Conservation (phyloP, 306 rosid genomes). For the Cicer bijugum region DNA sequence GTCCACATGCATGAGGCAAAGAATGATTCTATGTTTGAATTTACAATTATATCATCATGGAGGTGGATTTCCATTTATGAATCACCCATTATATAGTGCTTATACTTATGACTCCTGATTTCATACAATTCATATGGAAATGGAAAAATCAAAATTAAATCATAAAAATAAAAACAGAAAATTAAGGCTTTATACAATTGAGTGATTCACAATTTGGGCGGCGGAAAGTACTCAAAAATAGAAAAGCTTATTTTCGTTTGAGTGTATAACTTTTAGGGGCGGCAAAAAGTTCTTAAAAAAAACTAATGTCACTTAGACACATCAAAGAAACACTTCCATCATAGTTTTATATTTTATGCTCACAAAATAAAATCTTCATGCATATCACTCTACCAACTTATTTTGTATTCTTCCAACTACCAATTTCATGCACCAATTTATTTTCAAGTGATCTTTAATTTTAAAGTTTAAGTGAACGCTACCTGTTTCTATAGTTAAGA, state of each 20-base stretch:
- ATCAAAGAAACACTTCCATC: constrained; percentile 41
- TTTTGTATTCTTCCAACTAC: constrained; percentile 7
- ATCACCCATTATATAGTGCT: constrained; percentile 55
- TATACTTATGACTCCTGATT: constrained; percentile 40
- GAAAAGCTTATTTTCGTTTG: neutral
- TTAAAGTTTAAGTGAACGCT: neutral
- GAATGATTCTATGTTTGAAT: constrained; percentile 45
- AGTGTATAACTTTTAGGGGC: constrained; percentile 46
- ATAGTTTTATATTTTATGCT: constrained; percentile 28
- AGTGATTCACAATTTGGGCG: constrained; percentile 47
- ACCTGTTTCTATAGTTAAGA: too few relatives aligned
- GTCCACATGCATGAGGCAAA: constrained; percentile 34
- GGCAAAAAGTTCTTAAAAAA: constrained; percentile 53
- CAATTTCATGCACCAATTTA: neutral
- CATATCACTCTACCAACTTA: constrained; percentile 39
- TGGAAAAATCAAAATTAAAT: neutral
- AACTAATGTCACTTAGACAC: constrained; percentile 41
- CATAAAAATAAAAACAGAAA: neutral
- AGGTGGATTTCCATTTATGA: constrained; percentile 23
- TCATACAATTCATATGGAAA: constrained; percentile 11
- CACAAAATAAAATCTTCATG: constrained; percentile 37
- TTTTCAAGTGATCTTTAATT: neutral
- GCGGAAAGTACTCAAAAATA: constrained; percentile 50
- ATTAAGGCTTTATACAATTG: constrained; percentile 27
- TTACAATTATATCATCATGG: neutral